Evolutionary conservation across 129 eudicot species (phyloP).

Genomic region (Saposhnikovia divaricata): DNA sequence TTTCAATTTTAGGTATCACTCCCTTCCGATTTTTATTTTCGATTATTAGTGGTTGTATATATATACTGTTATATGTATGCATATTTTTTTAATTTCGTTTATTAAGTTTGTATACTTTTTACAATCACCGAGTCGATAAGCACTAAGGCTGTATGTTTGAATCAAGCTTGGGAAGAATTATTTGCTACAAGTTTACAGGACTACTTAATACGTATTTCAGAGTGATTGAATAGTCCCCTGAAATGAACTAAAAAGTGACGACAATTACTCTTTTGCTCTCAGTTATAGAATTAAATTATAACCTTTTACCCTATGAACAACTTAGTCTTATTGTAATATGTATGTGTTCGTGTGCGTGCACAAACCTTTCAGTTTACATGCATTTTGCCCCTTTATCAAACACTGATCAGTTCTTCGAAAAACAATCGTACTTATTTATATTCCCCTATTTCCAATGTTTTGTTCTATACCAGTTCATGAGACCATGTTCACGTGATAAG

Average conservation of each 20-base stretch:
- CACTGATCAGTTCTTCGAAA: background rate
- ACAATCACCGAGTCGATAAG: no score
- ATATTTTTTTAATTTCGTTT: no score
- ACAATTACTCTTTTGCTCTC: background rate
- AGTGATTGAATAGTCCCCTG: background rate
- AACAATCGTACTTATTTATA: background rate
- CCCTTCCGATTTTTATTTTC: no score
- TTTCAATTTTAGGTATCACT: no score
- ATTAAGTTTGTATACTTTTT: no score
- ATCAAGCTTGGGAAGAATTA: background rate
- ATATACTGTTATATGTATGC: no score
- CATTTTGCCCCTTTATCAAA: background rate
- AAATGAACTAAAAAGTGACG: background rate
- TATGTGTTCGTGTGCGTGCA: background rate
- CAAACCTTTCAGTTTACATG: background rate
- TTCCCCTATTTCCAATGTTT: conserved; percentile 4
- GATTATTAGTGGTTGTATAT: no score
- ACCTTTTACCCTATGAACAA: background rate
- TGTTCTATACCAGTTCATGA: conserved; percentile 58
- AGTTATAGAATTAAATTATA: background rate
- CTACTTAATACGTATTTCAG: no score
- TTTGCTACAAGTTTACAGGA: background rate
- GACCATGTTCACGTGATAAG: conserved; percentile 89
- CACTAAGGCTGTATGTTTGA: background rate
- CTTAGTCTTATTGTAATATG: background rate